phyloP scores from a whole-genome alignment of 441 rosid species.

The Croton setiger region DNA sequence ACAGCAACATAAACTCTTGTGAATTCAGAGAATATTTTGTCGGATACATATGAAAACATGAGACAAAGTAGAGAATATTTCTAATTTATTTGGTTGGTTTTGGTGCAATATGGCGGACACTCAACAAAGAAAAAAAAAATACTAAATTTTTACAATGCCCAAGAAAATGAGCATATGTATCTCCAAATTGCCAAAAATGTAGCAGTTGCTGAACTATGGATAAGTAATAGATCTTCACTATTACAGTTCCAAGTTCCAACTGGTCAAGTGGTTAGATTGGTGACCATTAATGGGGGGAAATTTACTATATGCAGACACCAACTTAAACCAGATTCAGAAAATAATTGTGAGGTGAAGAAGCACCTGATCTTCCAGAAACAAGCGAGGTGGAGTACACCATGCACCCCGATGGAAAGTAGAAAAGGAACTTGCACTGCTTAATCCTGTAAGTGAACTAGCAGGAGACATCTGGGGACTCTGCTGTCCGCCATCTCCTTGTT shows the following conservation, averaged over 20 bases:
- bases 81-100: not conserved
- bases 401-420: slow-evolving; percentile 90
- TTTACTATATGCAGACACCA: not conserved
- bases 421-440: slow-evolving; percentile 97
- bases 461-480: slow-evolving; percentile 97
- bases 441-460: slow-evolving; percentile 91
- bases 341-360: not conserved
- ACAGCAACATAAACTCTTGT: not conserved
- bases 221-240: not conserved
- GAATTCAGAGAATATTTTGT: not conserved
- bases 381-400: slow-evolving; percentile 98
- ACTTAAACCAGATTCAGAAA: not conserved
- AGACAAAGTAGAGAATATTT: not conserved
- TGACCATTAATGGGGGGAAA: not conserved
- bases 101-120: not conserved
- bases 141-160: not conserved
- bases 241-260: not conserved
- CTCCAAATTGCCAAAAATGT: not conserved
- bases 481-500: slow-evolving; percentile 76
- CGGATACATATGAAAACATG: not conserved
- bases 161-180: not conserved
- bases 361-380: slow-evolving; percentile 97
- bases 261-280: not conserved
- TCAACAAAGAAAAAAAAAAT: not conserved
- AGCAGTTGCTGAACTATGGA: not conserved